These are phyloP conservation scores for Fusarium vanettenii DNA, from an alignment of 2,329 filamentous ascomycete species.

Conservation along the genomic window DNA sequence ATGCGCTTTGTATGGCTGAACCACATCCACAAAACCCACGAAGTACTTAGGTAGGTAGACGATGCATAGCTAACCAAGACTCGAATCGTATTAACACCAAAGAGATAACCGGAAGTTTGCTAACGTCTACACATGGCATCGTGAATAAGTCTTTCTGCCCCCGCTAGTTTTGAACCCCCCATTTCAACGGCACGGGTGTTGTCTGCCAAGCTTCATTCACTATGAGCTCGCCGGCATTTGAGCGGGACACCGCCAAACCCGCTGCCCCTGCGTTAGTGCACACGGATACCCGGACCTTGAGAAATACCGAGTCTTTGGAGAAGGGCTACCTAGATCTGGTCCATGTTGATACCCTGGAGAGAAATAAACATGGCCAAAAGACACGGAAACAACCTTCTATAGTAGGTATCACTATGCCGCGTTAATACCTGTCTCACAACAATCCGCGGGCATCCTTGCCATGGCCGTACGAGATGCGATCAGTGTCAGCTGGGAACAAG, in stretches of 20 bases:
- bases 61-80: not conserved
- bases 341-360: not conserved
- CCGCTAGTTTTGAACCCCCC: not conserved
- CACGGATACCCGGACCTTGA: not conserved
- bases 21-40: not conserved
- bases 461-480: slow-evolving; percentile 3
- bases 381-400: not conserved
- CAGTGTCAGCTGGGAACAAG: slow-evolving; percentile 11
- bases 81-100: not conserved
- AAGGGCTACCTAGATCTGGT: not conserved
- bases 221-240: not conserved
- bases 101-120: not conserved
- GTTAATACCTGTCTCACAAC: not conserved
- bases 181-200: not conserved
- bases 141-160: not conserved
- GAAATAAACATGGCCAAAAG: not conserved
- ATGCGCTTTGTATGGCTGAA: not conserved
- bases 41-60: not conserved
- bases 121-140: not conserved
- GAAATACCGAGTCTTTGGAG: not conserved
- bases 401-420: not conserved
- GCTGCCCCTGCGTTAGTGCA: slow-evolving; percentile 32
- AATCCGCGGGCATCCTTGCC: not conserved
- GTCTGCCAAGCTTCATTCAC: not conserved
- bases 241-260: slow-evolving; percentile 15